Base-by-base conservation (phyloP, 2,329 filamentous ascomycete genomes). In the Fusarium caatingaense region DNA sequence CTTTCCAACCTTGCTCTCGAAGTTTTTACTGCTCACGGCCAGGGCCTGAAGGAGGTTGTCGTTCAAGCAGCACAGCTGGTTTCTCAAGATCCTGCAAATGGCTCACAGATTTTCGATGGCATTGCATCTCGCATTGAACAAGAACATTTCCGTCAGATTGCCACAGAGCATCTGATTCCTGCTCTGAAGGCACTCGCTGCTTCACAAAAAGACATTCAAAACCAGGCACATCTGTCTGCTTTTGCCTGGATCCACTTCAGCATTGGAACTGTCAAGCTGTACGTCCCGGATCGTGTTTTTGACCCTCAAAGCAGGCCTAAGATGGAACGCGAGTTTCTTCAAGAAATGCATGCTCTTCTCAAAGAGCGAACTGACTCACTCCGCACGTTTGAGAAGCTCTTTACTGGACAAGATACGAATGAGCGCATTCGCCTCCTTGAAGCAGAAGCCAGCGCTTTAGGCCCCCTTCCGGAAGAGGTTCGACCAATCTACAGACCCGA, bases 241-340 rank as follows among this genome's bases (percentile, higher is more conserved):
- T 80, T 91, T 23, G 91, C 92, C 8, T 96, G 94, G 89, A 85
- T 94, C 28, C 85, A 91, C 53, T 89, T 97, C 64, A 91, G 93
- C 3, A 80, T 94, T 21, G 90, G 91, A 18, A 88, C 91, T 41
- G 84, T 98, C 49, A 87, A 88, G 66, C 84, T 98, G 4, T 98
- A 95, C 76, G 89, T 98, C 4, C 94, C 97, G 0, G 91, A 97
- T 78, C 90, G 91, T 71, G 87, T 92, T 6, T 96, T 95, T 74
- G 96, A 99, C 78, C 96, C 96, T 2, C 87, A 90, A 63, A 83
- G 90, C 61, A 84, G 87, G 54, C 87, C 88, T 8, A 83, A 87
- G 54, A 86, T 97, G 20, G 90, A 93, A 72, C 87, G 88, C 21
- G 82, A 85, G 45, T 87, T 86, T 56, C 84, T 86, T 56, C 77